Evolutionary conservation across 495 filamentous ascomycete species (phyloP).

Genomic region (Bombardia bombarda): DNA sequence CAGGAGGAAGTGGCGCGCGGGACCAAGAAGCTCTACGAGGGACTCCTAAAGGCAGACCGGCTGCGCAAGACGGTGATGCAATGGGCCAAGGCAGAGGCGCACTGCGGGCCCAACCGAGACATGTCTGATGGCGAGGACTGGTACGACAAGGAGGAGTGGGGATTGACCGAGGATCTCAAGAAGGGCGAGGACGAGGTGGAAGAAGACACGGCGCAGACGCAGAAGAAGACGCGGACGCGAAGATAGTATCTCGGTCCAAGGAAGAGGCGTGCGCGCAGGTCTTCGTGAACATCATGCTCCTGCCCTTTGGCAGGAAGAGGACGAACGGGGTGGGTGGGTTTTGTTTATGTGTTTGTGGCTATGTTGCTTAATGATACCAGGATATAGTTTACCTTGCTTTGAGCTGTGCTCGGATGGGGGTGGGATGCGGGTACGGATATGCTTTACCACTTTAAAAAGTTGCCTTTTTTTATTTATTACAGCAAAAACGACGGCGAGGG

Average conservation of each 20-base stretch:
- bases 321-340: no score
- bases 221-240: constrained; percentile 67
- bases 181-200: constrained; percentile 93
- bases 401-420: no score
- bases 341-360: no score
- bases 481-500: no score
- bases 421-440: no score
- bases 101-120: constrained; percentile 58
- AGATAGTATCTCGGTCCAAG: constrained; percentile 18
- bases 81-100: constrained; percentile 83
- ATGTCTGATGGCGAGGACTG: constrained; percentile 93
- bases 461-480: no score
- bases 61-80: constrained; percentile 71
- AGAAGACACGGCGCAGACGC: constrained; percentile 62
- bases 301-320: no score
- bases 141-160: constrained; percentile 90
- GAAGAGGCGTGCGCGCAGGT: not conserved
- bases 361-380: no score
- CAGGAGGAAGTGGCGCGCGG: constrained; percentile 91
- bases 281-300: no score
- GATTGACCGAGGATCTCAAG: constrained; percentile 72
- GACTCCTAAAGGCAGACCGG: constrained; percentile 66
- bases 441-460: no score
- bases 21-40: constrained; percentile 64
- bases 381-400: no score